Evolutionary conservation across 106 monocot genomes (phyloP), one percentile per base, ranked within the genome.

Genomic region (Apostasia ramifera): DNA sequence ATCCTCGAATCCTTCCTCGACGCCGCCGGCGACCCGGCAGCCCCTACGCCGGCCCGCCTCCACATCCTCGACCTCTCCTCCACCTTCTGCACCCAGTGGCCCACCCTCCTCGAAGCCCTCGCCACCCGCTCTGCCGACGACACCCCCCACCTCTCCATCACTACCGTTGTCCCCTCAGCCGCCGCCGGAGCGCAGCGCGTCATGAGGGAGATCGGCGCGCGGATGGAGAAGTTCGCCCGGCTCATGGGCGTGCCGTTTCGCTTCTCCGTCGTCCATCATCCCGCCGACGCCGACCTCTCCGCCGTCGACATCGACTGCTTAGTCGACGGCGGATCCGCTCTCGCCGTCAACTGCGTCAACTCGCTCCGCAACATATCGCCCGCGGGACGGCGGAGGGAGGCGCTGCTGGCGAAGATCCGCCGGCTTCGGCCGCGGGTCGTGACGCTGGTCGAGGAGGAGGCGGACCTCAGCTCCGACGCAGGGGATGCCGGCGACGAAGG

Each of bases 31-130:
- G 8, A 46, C 7, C 66, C 67, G 0, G 47, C 59, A 3, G 52
- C 0, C 46, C 59, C 13, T 46, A 13, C 68, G 66, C 71, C 73
- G 0, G 53, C 68, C 2, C 58, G 69, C 49, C 77, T 91, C 45
- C 91, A 91, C 73, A 86, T 91, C 15, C 56, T 91, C 50, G 91
- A 91, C 58, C 41, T 91, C 45, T 85, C 87, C 82, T 82, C 78
- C 73, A 91, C 91, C n/a, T 91, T 84, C 75, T 91, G 91, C 82
- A 91, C 91, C 10, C 91, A 91, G 74, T 91, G 91, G 91, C 91
- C 91, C 11, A 91, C 91, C 8, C 75, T 91, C 2, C 82, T 91
- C 0, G 91, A 91, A 57, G 84, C 91, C 38, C 75, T 91, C 4
- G 91, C 87, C 12, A 87, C 91, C 44, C 77, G 91, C 46, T 84